Conservation (phyloP, 2,329 filamentous ascomycete species). For the Paramyrothecium sp. region DNA sequence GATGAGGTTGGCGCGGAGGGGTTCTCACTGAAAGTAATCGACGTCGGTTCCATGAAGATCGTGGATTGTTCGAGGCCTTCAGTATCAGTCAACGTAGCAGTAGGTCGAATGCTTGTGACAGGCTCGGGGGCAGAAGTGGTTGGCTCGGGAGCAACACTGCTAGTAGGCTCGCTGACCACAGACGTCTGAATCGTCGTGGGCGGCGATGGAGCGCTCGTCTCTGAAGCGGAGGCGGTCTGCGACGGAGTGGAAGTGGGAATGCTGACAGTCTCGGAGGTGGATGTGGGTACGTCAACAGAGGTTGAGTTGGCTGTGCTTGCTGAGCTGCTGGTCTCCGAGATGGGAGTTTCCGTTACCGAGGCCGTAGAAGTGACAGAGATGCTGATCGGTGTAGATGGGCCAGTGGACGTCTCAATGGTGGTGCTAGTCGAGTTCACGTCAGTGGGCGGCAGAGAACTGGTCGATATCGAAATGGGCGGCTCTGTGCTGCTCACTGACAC, state of each 20-base stretch:
- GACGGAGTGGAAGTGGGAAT: slow-evolving; percentile 2
- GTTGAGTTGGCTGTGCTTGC: slow-evolving; percentile 1
- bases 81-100: slow-evolving; percentile 41
- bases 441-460: background rate
- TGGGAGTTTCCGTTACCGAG: background rate
- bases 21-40: slow-evolving; percentile 26
- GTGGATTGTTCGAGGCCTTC: slow-evolving; percentile 57
- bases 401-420: background rate
- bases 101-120: slow-evolving; percentile 39
- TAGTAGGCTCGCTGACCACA: slow-evolving; percentile 6
- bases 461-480: background rate
- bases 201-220: background rate
- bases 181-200: background rate
- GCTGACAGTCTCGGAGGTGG: background rate
- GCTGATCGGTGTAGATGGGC: background rate
- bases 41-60: slow-evolving; percentile 53
- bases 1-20: slow-evolving; percentile 31
- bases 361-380: slow-evolving; percentile 4
- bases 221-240: background rate
- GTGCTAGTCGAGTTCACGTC: background rate
- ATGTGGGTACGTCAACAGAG: background rate
- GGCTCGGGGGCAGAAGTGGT: slow-evolving; percentile 15
- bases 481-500: background rate
- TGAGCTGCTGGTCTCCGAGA: slow-evolving; percentile 1
- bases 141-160: slow-evolving; percentile 12